Percentiles rank a stretch among this genome's conserved stretches.
Conservation (phyloP, 1,139 yeast genomes). For the Nakaseomyces bracarensis region DNA sequence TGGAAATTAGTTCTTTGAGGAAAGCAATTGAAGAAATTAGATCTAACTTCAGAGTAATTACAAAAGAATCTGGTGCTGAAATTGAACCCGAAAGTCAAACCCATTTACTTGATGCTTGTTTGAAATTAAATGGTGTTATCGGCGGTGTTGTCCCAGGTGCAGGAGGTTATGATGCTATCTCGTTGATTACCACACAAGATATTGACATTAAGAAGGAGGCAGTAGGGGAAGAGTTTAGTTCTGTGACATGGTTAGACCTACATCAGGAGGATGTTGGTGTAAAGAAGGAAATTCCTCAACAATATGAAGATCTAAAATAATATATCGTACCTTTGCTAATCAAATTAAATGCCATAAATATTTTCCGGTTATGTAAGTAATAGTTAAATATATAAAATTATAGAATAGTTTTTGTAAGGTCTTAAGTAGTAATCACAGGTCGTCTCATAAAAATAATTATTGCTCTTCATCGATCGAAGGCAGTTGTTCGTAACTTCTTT, state of each 20-base stretch:
- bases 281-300: slow-evolving; percentile 24
- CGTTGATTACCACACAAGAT: slow-evolving; percentile 52
- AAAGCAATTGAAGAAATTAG: slow-evolving; percentile 45
- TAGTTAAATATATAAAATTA: neutral
- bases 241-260: slow-evolving; percentile 58
- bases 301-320: slow-evolving; percentile 20
- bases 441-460: neutral
- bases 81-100: slow-evolving; percentile 83
- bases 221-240: slow-evolving; percentile 29
- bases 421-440: neutral
- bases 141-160: slow-evolving; percentile 99
- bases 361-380: too few species aligned
- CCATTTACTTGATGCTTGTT: slow-evolving; percentile 52
- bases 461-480: neutral
- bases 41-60: slow-evolving; percentile 46
- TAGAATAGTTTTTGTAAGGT: neutral
- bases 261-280: slow-evolving; percentile 54
- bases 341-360: too few species aligned
- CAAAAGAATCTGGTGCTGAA: slow-evolving; percentile 66
- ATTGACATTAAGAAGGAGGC: slow-evolving; percentile 37
- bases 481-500: neutral
- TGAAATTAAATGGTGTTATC: slow-evolving; percentile 56
- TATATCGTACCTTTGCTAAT: too few species aligned
- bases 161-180: slow-evolving; percentile 92
- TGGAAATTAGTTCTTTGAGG: slow-evolving; percentile 28